Percentiles rank a stretch among this genome's conserved stretches.
These are phyloP conservation scores for Raffaelea ambrosiae DNA, from an alignment of 2,329 filamentous ascomycete genomes.

Conservation along the genomic window DNA sequence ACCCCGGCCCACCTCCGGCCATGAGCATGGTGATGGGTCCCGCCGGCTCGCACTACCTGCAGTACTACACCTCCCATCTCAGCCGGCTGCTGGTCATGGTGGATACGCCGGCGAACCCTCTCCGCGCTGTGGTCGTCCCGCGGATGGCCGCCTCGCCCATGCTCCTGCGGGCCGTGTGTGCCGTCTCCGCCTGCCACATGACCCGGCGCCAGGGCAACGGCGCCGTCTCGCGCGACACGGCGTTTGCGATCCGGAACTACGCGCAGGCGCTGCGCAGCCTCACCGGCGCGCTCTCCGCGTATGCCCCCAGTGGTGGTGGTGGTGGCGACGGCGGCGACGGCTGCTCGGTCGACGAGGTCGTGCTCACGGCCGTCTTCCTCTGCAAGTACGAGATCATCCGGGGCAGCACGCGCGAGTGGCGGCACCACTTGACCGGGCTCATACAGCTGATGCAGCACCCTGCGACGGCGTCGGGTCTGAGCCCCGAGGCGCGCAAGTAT, in stretches of 20 bases:
- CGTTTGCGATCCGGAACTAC: not conserved
- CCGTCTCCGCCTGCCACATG: not conserved
- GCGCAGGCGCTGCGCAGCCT: not conserved
- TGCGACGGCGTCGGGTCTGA: not conserved
- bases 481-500: not conserved
- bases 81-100: slow-evolving; percentile 1
- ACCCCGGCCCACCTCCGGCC: not conserved
- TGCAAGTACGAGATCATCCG: slow-evolving; percentile 3
- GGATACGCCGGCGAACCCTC: not conserved
- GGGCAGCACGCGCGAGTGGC: not conserved
- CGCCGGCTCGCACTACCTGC: not conserved
- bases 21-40: not conserved
- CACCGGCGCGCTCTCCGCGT: not conserved
- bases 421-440: slow-evolving; percentile 1
- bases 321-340: too few species aligned
- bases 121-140: not conserved
- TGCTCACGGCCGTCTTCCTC: not conserved
- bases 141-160: not conserved
- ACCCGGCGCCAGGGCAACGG: not conserved
- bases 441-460: not conserved
- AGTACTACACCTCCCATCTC: not conserved
- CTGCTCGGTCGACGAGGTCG: not conserved
- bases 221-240: not conserved
- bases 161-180: slow-evolving; percentile 1
- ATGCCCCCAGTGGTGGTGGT: not conserved